A percentile compares a stretch with the other conserved stretches of the same genome.
phyloP scores from a whole-genome alignment of 768 basidiomycete genomes.

The Trametes elegans region DNA sequence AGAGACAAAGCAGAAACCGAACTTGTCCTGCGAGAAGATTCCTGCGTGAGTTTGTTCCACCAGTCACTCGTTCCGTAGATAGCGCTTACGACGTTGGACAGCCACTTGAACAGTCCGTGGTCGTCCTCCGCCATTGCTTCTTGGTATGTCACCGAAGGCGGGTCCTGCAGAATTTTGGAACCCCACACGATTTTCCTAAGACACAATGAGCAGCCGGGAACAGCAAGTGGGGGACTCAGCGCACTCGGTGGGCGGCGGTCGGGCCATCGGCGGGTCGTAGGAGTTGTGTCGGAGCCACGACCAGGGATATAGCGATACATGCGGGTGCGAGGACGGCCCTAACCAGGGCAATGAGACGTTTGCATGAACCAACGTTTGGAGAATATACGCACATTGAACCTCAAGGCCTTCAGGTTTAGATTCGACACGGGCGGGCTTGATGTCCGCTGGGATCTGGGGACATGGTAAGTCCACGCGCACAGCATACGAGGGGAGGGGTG shows the following conservation, averaged over 20 bases:
- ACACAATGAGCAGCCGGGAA: neutral
- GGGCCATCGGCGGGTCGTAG: slow-evolving; percentile 66
- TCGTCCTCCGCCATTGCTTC: slow-evolving; percentile 69
- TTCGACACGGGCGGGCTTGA: slow-evolving; percentile 60
- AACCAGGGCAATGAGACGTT: neutral
- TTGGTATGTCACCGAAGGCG: slow-evolving; percentile 71
- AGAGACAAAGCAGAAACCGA: slow-evolving; percentile 86
- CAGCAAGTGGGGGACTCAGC: slow-evolving; percentile 20
- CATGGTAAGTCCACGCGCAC: neutral
- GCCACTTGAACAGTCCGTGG: slow-evolving; percentile 73
- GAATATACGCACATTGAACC: slow-evolving; percentile 61
- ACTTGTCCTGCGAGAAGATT: slow-evolving; percentile 56
- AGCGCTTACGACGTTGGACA: slow-evolving; percentile 76
- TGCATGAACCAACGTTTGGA: neutral
- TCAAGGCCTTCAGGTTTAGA: slow-evolving; percentile 62
- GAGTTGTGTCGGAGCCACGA: slow-evolving; percentile 75
- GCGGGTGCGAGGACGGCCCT: slow-evolving; percentile 61
- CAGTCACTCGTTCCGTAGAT: no score
- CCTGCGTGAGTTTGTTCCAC: no score
- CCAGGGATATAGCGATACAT: slow-evolving; percentile 88
- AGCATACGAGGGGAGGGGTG: neutral
- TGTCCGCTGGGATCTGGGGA: slow-evolving; percentile 71
- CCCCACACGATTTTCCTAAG: slow-evolving; percentile 79
- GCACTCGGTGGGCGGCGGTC: slow-evolving; percentile 40
- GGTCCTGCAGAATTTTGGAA: slow-evolving; percentile 65